Conservation (phyloP, 495 filamentous ascomycete genomes). For the Hyaloscypha finlandica region DNA sequence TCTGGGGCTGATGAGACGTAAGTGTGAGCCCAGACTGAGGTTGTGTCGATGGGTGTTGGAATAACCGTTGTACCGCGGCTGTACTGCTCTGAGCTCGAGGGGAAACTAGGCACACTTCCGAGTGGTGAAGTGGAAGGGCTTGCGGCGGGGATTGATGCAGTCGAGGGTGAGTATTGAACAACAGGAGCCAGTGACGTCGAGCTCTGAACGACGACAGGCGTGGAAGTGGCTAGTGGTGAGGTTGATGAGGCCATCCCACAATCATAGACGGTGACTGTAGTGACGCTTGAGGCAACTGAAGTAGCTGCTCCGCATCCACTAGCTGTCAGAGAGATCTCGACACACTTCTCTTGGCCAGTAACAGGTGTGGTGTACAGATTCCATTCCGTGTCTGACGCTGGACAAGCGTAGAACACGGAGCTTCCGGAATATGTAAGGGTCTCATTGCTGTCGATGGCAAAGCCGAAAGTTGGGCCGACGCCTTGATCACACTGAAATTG, state of each 20-base stretch:
- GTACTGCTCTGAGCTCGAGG: neutral
- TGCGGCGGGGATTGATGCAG: neutral
- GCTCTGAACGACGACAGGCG: slow-evolving; percentile 14
- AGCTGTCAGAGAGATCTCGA: slow-evolving; percentile 47
- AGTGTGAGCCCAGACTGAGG: slow-evolving; percentile 1
- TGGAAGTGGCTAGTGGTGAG: neutral
- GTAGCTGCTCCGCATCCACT: slow-evolving; percentile 45
- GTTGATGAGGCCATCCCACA: neutral
- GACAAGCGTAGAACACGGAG: slow-evolving; percentile 55
- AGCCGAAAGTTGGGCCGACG: slow-evolving; percentile 45
- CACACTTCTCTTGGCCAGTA: slow-evolving; percentile 45
- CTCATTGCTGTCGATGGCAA: slow-evolving; percentile 51
- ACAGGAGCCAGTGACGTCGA: neutral
- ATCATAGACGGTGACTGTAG: slow-evolving; percentile 13
- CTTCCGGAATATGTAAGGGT: slow-evolving; percentile 46
- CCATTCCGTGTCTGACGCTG: slow-evolving; percentile 46
- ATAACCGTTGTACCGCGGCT: neutral
- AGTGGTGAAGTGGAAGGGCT: neutral
- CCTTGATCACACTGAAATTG: slow-evolving; percentile 68
- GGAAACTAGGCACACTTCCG: neutral
- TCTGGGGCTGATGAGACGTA: neutral
- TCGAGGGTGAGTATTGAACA: neutral
- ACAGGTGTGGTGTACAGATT: slow-evolving; percentile 55
- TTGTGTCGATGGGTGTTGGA: neutral
- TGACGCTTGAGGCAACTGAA: neutral